Base-by-base conservation (phyloP, 257 asterid genomes). In the Orobanche coerulescens region DNA sequence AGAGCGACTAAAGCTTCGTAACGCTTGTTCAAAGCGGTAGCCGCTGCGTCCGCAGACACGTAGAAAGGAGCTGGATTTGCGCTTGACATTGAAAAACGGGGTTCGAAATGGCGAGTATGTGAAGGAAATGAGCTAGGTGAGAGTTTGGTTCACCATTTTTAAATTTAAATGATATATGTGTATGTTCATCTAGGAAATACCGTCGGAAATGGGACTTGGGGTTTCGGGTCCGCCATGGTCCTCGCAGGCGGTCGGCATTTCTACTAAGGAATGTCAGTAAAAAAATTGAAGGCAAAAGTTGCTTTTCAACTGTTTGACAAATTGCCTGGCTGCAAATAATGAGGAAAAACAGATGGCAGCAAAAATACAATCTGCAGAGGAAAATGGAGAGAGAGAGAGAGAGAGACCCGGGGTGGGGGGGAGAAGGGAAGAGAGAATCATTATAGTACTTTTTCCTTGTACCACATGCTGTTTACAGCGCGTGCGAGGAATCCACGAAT, bases 1-100 rank as follows among this genome's bases (percentile, higher is more conserved):
- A 88, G 95, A 75, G 64, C 79, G 39, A 82, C 79, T 31, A 91
- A 67, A 2, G 95, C 95, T 12, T 91, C 96, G 67, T 70, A 88
- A 40, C 98, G 80, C 81, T 88, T 91, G 34, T 69, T 48, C 14
- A 48, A 30, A 19, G 31, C 55, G 55, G 14, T 10, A 14, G 55
- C 55, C 55, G 55, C 55, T 30, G 55, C 55, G 31, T 22, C 55
- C 15, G 28, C 19, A 30, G 51, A 16, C 24, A 13, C 42, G 13
- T 36, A 2, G 0, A 3, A 13, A 0, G 48, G 19, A 13, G 48
- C 6, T 42, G 48, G 48, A 14, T 42, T 42, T 42, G 16, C 48
- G 19, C n/a, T n/a, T 3, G 48, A 42, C 48, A 42, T 42, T 8
- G 13, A 6, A 0, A 36, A 1, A 36, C 42, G 11, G 42, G 42